phyloP scores from a whole-genome alignment of 345 rosid genomes.

The Ceriops decandra region DNA sequence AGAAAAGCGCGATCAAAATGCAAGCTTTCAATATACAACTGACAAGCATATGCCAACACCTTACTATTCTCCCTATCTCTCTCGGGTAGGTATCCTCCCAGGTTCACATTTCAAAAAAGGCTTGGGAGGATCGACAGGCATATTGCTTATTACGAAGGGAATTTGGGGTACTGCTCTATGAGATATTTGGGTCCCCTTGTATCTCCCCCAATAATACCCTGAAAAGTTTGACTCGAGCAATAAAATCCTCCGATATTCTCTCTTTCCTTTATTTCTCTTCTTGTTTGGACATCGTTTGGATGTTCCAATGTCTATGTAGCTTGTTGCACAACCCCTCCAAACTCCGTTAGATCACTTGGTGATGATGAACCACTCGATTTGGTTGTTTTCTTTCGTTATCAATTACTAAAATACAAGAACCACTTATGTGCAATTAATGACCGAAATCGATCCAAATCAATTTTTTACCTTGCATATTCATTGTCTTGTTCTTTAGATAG shows the following conservation, averaged over 20 bases:
- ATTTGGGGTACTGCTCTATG: constrained; percentile 16
- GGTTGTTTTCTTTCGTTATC: not conserved
- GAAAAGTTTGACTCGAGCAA: constrained; percentile 57
- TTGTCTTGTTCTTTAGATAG: constrained; percentile 28
- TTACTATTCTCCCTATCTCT: not conserved
- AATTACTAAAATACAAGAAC: constrained; percentile 7
- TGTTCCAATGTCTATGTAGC: no score
- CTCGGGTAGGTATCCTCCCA: constrained; percentile 42
- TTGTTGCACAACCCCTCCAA: no score
- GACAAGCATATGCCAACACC: not conserved
- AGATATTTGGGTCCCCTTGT: constrained; percentile 23
- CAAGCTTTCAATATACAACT: no score
- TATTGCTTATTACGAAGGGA: constrained; percentile 34
- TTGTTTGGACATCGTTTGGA: no score
- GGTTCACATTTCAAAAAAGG: constrained; percentile 32
- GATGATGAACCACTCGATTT: not conserved
- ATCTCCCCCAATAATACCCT: constrained; percentile 27
- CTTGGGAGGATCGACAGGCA: constrained; percentile 28
- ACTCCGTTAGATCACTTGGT: not conserved
- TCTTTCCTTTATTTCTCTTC: no score
- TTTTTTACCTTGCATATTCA: constrained; percentile 20
- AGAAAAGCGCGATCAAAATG: not conserved
- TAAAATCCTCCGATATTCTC: no score
- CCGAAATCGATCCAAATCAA: constrained; percentile 15
- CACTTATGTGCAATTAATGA: constrained; percentile 22